Evolutionary conservation across 2,329 filamentous ascomycete species (phyloP), one percentile per base, ranked within the genome.

Genomic region (Rhynchosporium graminicola): DNA sequence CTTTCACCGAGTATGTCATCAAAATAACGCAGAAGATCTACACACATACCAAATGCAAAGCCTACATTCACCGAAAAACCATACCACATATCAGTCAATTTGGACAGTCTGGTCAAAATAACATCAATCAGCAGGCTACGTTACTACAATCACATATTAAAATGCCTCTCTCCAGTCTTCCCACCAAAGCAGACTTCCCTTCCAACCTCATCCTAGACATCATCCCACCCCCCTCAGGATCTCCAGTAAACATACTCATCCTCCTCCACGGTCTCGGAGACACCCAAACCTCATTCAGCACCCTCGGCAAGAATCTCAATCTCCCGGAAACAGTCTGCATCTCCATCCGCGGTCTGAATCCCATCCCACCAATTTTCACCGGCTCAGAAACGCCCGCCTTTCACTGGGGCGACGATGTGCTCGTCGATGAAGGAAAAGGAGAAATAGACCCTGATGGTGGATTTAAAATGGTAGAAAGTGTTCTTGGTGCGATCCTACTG

Each of bases 261-360:
- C 82, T 90, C 40, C 81, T 90, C 4, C 88, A 90, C 72, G 87
- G 87, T 63, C 79, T 90, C 20, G 88, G 88, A 55, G 88, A 90
- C 73, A 85, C 80, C 12, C 78, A 85, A 56, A 69, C 74, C 26
- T 78, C 84, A 40, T 90, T 90, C 74, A 80, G 80, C 31, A 77
- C 75, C 26, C 82, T 90, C 40, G 86, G 55, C 10, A 77, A 77
- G 43, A 82, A 85, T 60, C 76, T 90, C 62, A 79, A 80, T 61
- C 81, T 91, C 3, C 87, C 87, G 0, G 86, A 89, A 72, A 90
- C 87, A 62, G 80, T 79, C 67, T 83, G 84, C 67, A 77, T 91
- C 51, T 81, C 85, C 2, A 71, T 90, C 26, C 84, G 83, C 74
- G 87, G 81, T 0, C 87, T 85, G 0, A 79, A 78, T 15, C 80